Conservation (phyloP, 805 yeast species). For the Nakazawaea siamensis region DNA sequence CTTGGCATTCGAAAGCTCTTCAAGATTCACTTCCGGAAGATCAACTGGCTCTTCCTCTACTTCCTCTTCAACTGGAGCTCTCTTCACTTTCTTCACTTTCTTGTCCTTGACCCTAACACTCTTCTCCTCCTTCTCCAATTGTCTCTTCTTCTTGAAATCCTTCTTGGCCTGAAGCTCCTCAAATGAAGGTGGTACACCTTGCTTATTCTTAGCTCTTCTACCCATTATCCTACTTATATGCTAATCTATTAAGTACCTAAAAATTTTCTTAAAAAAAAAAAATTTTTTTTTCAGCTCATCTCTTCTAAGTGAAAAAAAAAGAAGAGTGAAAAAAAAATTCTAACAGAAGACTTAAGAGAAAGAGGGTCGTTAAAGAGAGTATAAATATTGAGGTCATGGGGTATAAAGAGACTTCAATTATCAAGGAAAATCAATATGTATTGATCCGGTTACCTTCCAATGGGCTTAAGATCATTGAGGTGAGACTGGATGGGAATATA, state of each 20-base stretch:
- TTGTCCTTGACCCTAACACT: constrained; percentile 16
- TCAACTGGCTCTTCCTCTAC: constrained; percentile 35
- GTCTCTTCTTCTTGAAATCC: constrained; percentile 31
- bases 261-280: background rate
- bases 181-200: constrained; percentile 82
- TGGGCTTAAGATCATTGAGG: constrained; percentile 62
- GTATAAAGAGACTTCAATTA: constrained; percentile 22
- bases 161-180: constrained; percentile 63
- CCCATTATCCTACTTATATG: constrained; percentile 49
- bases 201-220: constrained; percentile 87
- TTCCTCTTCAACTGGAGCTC: constrained; percentile 12
- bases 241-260: too few relatives aligned
- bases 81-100: constrained; percentile 19
- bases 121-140: constrained; percentile 18
- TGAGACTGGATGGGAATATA: constrained; percentile 51
- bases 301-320: too few relatives aligned
- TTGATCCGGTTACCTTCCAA: constrained; percentile 77
- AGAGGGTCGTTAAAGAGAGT: too few relatives aligned
- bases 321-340: too few relatives aligned
- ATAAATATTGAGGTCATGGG: too few relatives aligned
- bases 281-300: constrained; percentile 1
- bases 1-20: constrained; percentile 60
- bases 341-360: too few relatives aligned
- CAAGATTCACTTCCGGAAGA: constrained; percentile 59
- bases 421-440: constrained; percentile 43